A percentile compares a stretch with the other conserved stretches of the same genome.
Conservation (phyloP, 2,329 filamentous ascomycete species). For the Fusarium sp. region DNA sequence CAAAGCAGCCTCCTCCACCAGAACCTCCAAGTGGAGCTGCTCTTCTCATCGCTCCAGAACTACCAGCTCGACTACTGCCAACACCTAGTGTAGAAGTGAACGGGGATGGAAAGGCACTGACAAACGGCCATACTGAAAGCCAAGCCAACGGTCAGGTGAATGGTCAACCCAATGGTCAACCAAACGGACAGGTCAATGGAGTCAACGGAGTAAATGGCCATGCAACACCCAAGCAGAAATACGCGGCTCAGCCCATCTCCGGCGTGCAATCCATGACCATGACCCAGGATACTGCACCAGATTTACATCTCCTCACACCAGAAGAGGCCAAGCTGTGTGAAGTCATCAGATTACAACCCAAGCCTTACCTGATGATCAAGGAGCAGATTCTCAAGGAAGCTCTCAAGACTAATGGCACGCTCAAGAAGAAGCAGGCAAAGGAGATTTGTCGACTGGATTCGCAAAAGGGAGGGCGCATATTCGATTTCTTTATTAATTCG, state of each 20-base stretch:
- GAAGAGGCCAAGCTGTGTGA: conserved; percentile 91
- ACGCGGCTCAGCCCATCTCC: conserved; percentile 66
- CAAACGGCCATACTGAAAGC: conserved; percentile 65
- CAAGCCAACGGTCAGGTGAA: conserved; percentile 55
- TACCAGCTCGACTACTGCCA: conserved; percentile 69
- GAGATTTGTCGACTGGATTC: conserved; percentile 86
- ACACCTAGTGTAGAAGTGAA: conserved; percentile 52
- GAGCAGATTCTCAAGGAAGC: conserved; percentile 92
- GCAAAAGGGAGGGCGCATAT: conserved; percentile 86
- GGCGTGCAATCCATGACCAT: conserved; percentile 74
- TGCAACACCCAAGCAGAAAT: conserved; percentile 58
- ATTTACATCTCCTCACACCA: conserved; percentile 84
- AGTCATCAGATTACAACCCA: conserved; percentile 85
- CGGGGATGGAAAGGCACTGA: conserved; percentile 63
- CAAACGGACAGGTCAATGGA: conserved; percentile 48
- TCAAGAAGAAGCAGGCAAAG: conserved; percentile 95
- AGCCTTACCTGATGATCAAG: conserved; percentile 95
- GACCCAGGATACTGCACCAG: conserved; percentile 79
- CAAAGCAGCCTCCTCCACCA: conserved; percentile 71
- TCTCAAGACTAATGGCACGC: conserved; percentile 83
- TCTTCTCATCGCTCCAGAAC: conserved; percentile 80
- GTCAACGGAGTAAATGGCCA: conserved; percentile 55
- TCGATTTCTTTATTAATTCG: conserved; percentile 93
- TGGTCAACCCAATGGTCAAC: conserved; percentile 59
- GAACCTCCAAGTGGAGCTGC: conserved; percentile 82